Conservation (phyloP, 345 rosid genomes). For the Sapria himalayana region DNA sequence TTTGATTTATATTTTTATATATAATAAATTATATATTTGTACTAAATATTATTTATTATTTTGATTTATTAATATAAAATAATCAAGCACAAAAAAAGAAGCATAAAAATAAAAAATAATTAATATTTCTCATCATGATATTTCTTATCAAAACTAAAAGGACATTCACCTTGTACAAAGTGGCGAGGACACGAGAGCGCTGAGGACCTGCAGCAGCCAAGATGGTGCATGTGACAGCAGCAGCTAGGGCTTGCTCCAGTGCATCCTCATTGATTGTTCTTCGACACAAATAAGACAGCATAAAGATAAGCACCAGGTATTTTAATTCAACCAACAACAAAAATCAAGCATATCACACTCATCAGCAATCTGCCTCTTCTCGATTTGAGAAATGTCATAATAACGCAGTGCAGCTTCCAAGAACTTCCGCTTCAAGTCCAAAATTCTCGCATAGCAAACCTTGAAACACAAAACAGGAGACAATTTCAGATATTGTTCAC, state of each 20-base stretch:
- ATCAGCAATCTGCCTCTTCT: conserved; percentile 79
- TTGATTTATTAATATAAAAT: too few relatives aligned
- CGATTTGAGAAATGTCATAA: conserved; percentile 87
- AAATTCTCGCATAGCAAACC: conserved; percentile 95
- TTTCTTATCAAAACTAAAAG: conserved; percentile 1
- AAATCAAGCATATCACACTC: conserved; percentile 32
- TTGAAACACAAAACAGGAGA: conserved; percentile 10
- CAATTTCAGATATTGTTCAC: conserved; percentile 1
- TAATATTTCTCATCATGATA: not conserved
- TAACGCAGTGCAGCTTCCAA: conserved; percentile 90
- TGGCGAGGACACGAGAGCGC: conserved; percentile 86
- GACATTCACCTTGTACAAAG: conserved; percentile 51
- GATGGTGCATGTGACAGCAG: conserved; percentile 93
- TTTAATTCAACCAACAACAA: not conserved
- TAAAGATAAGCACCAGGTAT: not conserved
- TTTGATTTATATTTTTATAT: too few relatives aligned
- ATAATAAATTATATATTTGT: too few relatives aligned
- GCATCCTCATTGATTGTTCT: conserved; percentile 92
- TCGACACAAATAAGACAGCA: conserved; percentile 8
- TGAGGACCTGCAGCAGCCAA: conserved; percentile 98
- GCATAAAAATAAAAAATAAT: not conserved
- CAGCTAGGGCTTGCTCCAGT: conserved; percentile 73
- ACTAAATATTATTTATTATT: too few relatives aligned
- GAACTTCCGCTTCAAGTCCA: conserved; percentile 92
- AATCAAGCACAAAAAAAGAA: too few relatives aligned